These are phyloP conservation scores for Diatrype stigma DNA, from an alignment of 2,329 filamentous ascomycete species.

Conservation along the genomic window DNA sequence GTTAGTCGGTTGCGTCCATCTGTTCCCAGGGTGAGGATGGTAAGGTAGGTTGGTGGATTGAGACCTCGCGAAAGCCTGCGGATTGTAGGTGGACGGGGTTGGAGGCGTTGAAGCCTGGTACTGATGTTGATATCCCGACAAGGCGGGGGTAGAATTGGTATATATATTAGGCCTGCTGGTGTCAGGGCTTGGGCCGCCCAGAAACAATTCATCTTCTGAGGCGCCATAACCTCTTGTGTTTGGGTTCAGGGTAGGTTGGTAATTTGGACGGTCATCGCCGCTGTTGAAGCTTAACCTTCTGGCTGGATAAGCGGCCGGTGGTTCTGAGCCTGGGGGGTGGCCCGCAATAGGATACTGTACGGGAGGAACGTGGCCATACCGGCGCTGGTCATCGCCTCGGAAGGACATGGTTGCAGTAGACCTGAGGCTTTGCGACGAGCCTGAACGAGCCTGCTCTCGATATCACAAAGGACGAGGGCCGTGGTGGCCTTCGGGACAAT, in stretches of 20 bases:
- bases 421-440: neutral
- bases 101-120: constrained; percentile 44
- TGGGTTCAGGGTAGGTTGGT: constrained; percentile 27
- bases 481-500: neutral
- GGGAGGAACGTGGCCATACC: constrained; percentile 63
- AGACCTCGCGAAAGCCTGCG: constrained; percentile 58
- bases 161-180: constrained; percentile 31
- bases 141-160: constrained; percentile 41
- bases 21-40: constrained; percentile 38
- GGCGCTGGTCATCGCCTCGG: constrained; percentile 56
- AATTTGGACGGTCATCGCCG: constrained; percentile 58
- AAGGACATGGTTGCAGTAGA: constrained; percentile 51
- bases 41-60: constrained; percentile 51
- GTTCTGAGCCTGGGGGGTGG: constrained; percentile 31
- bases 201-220: constrained; percentile 59
- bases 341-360: constrained; percentile 57
- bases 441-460: neutral
- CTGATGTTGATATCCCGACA: constrained; percentile 49
- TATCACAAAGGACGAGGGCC: neutral
- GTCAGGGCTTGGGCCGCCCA: constrained; percentile 42
- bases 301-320: constrained; percentile 32
- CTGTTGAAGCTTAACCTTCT: constrained; percentile 70
- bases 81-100: constrained; percentile 62
- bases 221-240: constrained; percentile 24
- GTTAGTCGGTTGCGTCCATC: constrained; percentile 28